Evolutionary conservation across 345 rosid species (phyloP).

Genomic region (Dimocarpus longan): DNA sequence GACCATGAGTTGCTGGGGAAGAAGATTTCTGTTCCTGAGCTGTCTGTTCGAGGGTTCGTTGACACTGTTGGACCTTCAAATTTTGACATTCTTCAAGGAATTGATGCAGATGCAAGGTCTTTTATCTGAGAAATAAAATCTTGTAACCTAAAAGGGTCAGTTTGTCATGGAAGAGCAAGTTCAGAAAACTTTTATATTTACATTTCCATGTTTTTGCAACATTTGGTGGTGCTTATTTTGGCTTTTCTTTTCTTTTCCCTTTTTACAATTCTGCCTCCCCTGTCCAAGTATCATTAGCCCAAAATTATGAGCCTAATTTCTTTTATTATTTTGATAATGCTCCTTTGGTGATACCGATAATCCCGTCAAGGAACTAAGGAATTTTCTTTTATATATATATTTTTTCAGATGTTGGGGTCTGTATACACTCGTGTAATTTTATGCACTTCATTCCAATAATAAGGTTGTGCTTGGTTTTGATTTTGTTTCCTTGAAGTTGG

Average conservation of each 20-base stretch:
- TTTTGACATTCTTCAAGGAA: slow-evolving; percentile 51
- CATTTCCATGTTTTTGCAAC: neutral
- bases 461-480: neutral
- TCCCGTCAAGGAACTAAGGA: neutral
- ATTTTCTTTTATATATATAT: neutral
- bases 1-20: slow-evolving; percentile 57
- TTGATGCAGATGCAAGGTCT: slow-evolving; percentile 35
- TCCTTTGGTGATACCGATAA: slow-evolving; percentile 5
- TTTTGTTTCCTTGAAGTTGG: neutral
- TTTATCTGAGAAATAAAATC: slow-evolving; percentile 17
- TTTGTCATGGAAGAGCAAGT: neutral
- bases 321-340: slow-evolving; percentile 8
- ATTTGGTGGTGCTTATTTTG: neutral
- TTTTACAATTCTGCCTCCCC: neutral
- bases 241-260: slow-evolving; percentile 2
- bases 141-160: slow-evolving; percentile 14
- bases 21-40: slow-evolving; percentile 50
- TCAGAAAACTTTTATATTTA: slow-evolving; percentile 15
- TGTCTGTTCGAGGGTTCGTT: slow-evolving; percentile 65
- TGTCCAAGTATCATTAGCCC: slow-evolving; percentile 2
- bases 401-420: neutral
- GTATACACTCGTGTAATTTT: slow-evolving; percentile 9
- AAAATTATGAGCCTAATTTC: neutral
- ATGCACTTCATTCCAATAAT: neutral
- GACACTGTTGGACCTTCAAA: slow-evolving; percentile 71